phyloP scores from a whole-genome alignment of 768 basidiomycete species.

The Lanmaoa pseudosensibilis region DNA sequence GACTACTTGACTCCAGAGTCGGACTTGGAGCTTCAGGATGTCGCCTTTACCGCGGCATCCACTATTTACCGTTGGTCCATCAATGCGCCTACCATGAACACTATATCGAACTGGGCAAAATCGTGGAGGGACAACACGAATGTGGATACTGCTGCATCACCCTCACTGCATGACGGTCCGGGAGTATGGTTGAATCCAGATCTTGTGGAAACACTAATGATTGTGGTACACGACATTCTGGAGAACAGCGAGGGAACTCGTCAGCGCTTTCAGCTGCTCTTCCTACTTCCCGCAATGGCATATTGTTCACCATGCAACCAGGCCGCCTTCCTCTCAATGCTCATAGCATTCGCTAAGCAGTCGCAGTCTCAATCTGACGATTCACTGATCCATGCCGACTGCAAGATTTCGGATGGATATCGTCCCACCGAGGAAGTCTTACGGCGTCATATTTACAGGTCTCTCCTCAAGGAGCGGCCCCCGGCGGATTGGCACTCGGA shows the following conservation, averaged over 20 bases:
- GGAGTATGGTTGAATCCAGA: background rate
- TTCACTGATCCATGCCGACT: conserved; percentile 1
- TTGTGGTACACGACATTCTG: background rate
- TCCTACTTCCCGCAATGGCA: conserved; percentile 10
- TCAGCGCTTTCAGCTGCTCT: background rate
- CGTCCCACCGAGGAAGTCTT: background rate
- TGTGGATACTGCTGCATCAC: background rate
- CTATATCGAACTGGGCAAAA: background rate
- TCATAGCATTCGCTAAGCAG: conserved; percentile 29
- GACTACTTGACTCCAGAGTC: background rate
- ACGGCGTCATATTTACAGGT: background rate
- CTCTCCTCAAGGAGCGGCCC: background rate
- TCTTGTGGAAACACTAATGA: background rate
- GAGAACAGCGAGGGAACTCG: background rate
- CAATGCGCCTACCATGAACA: background rate
- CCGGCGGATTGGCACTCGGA: background rate
- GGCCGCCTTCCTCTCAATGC: conserved; percentile 22
- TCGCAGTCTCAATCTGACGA: background rate
- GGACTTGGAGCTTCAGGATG: background rate
- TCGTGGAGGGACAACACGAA: background rate
- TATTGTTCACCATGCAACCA: conserved; percentile 19
- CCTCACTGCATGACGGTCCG: background rate
- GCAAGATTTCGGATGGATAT: conserved; percentile 13
- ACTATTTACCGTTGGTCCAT: conserved; percentile 1
- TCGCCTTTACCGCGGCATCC: background rate